These are phyloP conservation scores for Metschnikowia drakensbergensis DNA, from an alignment of 805 yeast species.

Conservation along the genomic window DNA sequence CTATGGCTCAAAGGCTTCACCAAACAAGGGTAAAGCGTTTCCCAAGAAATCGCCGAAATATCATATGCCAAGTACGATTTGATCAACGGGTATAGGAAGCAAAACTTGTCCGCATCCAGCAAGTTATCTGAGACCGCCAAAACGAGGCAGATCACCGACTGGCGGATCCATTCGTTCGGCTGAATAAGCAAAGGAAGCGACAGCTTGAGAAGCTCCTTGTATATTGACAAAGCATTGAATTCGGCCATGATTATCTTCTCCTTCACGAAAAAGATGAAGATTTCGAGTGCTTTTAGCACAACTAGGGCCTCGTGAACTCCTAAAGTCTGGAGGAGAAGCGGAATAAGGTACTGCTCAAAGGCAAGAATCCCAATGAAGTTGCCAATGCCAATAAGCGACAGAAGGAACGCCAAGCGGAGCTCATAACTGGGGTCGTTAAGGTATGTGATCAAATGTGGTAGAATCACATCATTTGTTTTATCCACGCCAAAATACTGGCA, in stretches of 20 bases:
- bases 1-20: constrained; percentile 64
- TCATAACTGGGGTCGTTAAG: constrained; percentile 72
- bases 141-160: constrained; percentile 58
- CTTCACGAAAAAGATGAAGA: constrained; percentile 32
- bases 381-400: constrained; percentile 68
- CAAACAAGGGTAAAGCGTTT: constrained; percentile 60
- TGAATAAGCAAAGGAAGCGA: constrained; percentile 62
- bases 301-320: constrained; percentile 83
- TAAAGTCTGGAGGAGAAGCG: constrained; percentile 77
- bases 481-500: constrained; percentile 84
- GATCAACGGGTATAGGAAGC: constrained; percentile 77
- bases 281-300: constrained; percentile 59
- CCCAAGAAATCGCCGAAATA: constrained; percentile 62
- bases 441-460: constrained; percentile 89
- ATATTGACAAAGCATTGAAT: constrained; percentile 37
- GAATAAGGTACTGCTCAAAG: constrained; percentile 83
- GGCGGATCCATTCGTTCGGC: constrained; percentile 84
- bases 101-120: constrained; percentile 74
- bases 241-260: constrained; percentile 28
- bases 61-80: constrained; percentile 77
- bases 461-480: constrained; percentile 79
- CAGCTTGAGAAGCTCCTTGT: constrained; percentile 31
- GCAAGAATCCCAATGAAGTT: constrained; percentile 77
- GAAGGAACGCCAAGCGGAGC: constrained; percentile 66
- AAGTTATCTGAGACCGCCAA: constrained; percentile 59